A percentile compares a stretch with the other conserved stretches of the same genome.
These are phyloP conservation scores for Talaromyces sp. DNA, from an alignment of 2,329 filamentous ascomycete genomes.

Conservation along the genomic window DNA sequence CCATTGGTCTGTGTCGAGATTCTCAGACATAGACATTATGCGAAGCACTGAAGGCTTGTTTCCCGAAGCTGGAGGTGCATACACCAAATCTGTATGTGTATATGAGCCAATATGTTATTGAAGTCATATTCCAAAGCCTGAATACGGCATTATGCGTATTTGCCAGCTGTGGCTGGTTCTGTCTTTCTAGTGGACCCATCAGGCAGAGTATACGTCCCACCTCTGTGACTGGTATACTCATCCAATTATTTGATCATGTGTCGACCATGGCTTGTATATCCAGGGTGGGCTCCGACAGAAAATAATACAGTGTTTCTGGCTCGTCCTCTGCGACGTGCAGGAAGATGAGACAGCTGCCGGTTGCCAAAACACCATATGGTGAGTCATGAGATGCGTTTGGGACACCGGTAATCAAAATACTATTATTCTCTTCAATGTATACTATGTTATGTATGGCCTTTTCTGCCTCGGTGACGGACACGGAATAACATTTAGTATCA, in stretches of 20 bases:
- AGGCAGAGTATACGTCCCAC: conserved; percentile 16
- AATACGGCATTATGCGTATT: conserved; percentile 13
- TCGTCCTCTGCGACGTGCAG: conserved; percentile 18
- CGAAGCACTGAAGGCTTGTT: neutral
- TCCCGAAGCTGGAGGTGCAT: conserved; percentile 13
- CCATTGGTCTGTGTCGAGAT: neutral
- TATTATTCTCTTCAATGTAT: too few relatives aligned
- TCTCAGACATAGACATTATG: neutral
- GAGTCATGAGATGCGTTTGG: too few relatives aligned
- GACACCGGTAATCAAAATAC: too few relatives aligned
- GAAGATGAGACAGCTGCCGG: conserved; percentile 16
- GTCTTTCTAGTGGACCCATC: too few relatives aligned
- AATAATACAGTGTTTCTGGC: conserved; percentile 22
- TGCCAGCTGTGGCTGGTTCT: conserved; percentile 23
- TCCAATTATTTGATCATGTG: conserved; percentile 2
- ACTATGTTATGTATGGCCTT: too few relatives aligned
- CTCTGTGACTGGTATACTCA: conserved; percentile 13
- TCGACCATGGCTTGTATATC: conserved; percentile 11
- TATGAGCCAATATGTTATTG: conserved; percentile 15
- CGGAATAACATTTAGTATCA: too few relatives aligned
- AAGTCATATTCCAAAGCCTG: conserved; percentile 18
- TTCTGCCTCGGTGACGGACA: too few relatives aligned
- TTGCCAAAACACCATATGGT: conserved; percentile 23
- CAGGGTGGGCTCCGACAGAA: conserved; percentile 20
- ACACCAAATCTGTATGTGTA: conserved; percentile 15